Evolutionary conservation across 306 rosid species (phyloP).

Genomic region (Purshia tridentata): DNA sequence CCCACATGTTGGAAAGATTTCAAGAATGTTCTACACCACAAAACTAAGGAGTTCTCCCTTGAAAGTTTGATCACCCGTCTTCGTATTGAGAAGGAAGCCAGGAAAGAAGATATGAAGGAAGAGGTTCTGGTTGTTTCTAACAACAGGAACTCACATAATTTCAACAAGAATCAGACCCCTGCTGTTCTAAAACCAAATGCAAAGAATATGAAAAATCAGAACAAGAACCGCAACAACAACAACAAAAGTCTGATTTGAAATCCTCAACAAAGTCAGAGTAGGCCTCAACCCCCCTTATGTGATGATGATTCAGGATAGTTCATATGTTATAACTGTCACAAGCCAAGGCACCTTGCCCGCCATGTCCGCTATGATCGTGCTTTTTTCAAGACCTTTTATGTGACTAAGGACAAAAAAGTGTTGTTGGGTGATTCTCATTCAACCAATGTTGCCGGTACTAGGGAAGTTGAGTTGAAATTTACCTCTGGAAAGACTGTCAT

Average conservation of each 20-base stretch:
- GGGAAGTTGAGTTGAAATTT: background rate
- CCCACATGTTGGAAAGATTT: background rate
- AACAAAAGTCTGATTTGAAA: too few species aligned
- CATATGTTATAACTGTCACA: background rate
- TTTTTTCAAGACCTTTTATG: background rate
- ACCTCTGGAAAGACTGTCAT: background rate
- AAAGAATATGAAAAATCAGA: background rate
- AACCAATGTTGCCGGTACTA: background rate
- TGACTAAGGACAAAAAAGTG: background rate
- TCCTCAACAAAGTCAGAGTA: background rate
- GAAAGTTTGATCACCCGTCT: background rate
- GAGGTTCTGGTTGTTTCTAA: background rate
- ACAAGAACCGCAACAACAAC: background rate
- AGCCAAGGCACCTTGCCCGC: background rate
- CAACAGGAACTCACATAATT: background rate
- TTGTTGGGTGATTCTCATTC: background rate
- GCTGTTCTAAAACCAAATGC: background rate
- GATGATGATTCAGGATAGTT: background rate
- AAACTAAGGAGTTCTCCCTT: background rate
- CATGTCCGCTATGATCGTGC: background rate
- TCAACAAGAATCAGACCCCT: background rate
- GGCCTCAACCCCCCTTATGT: background rate
- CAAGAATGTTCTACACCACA: background rate
- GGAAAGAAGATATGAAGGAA: background rate
- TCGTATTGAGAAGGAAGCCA: conserved; percentile 6